Base-by-base conservation (phyloP, 1,284 basidiomycete species). In the Fistulinella staudtii region DNA sequence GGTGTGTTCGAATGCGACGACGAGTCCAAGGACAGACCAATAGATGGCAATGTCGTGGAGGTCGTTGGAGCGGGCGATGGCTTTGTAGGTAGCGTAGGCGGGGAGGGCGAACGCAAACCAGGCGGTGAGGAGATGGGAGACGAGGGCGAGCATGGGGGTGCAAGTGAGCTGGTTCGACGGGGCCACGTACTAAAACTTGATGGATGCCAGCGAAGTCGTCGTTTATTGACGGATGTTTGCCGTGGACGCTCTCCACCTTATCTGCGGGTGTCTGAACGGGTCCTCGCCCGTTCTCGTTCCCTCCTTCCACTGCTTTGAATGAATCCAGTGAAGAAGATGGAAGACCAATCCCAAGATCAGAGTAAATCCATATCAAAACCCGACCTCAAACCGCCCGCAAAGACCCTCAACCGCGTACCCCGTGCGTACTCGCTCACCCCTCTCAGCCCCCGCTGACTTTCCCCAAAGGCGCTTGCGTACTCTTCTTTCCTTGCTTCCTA, bases 341-440 rank as follows among this genome's bases (percentile, higher is more conserved):
- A 75, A 45, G 71, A 73, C 50, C 43, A 49, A 23, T 72, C 75
- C 51, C 66, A 66, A 44, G 69, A 65, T 49, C 51, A 57, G 18
- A 18, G 28, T 50, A 67, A 67, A 55, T 49, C 57, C 47, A 43
- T 50, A 11, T 69, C 72, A 38, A 77, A 84, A 66, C 71, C 72
- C 35, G 82, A 85, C 51, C 58, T 75, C 28, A 89, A 89, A 59
- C 80, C 85, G 15, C 67, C 70, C 35, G 79, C 79, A 44, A 83
- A 85, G 68, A 83, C 85, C 8, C 70, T 89, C 57, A 89, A 89
- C 67, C 75, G 87, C 66, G 87, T 90, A 15, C 87, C 87, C 53
- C 82, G 87, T 89, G 72, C 56, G 85, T 53, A 52, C 56, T 50
- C 51, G 34, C 50, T 36, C 41, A 38, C 48, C 18, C 25, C 46